Conservation (phyloP, 257 asterid species). For the Prunella vulgaris region DNA sequence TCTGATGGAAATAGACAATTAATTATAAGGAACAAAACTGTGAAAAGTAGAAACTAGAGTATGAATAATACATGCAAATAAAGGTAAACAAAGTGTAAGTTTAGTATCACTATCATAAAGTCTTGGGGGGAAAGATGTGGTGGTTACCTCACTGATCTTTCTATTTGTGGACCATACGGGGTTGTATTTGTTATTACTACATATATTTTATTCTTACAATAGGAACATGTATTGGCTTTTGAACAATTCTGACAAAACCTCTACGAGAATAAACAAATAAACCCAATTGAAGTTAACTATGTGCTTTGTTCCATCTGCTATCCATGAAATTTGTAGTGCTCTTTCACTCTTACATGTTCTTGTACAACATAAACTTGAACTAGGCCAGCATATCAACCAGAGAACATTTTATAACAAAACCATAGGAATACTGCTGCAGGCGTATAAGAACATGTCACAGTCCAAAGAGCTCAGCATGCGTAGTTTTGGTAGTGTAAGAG, state of each 20-base stretch:
- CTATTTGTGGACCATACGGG: not conserved
- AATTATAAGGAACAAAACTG: slow-evolving; percentile 2
- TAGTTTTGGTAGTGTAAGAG: not conserved
- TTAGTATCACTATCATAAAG: slow-evolving; percentile 7
- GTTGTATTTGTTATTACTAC: not conserved
- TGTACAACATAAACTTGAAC: not conserved
- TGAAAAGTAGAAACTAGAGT: slow-evolving; percentile 1
- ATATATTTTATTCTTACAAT: not conserved
- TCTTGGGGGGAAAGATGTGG: not conserved
- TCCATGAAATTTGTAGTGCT: not conserved
- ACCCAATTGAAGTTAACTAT: not conserved
- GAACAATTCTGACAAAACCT: not conserved
- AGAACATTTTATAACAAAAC: not conserved
- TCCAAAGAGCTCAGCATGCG: not conserved
- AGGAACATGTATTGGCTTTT: not conserved
- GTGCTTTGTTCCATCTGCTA: slow-evolving; percentile 3
- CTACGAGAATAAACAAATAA: not conserved
- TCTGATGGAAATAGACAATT: slow-evolving; percentile 48
- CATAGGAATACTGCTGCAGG: not conserved
- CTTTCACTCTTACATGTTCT: not conserved
- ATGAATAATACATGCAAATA: not conserved
- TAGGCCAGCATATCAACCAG: not conserved
- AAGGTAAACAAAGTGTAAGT: not conserved
- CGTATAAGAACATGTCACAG: not conserved
- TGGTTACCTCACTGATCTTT: not conserved